Base-by-base conservation (phyloP, 768 basidiomycete species). In the Leccinum variicolor region DNA sequence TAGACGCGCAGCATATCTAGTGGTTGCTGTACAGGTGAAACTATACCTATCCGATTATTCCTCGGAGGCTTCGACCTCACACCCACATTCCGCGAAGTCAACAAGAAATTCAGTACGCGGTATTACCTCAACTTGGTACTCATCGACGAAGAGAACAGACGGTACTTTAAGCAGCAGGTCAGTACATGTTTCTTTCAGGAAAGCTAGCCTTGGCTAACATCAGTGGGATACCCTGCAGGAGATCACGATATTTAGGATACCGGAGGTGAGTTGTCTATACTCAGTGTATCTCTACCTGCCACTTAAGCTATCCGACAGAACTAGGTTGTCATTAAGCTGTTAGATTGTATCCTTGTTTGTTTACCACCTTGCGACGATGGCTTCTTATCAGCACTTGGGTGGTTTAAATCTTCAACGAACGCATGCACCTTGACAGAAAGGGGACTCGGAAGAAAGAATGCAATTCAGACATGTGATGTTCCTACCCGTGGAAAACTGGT, bases 101-200 rank as follows among this genome's bases (percentile, higher is more conserved):
- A 98, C 83, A 98, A 99, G 82, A 98, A 95, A 76, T 99, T 99
- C 75, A 94, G 90, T 70, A 90, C 90, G 41, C 81, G 97, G 57
- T 99, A 98, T 74, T 98, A 98, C 74, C 84, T 98, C 62, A 99
- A 99, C 71, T 79, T 98, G 29, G 97, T 99, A 4, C 83, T 98
- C 54, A 93, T 98, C 53, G 97, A 98, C 71, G 95, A 98, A 71
- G 96, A 98, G 80, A 98, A 98, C 74, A 81, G 96, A 66, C 81
- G 96, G 62, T 98, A 97, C 75, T 98, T 98, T 76, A 97, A 98
- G 76, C 94, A 97, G 73, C 94, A 95, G 84, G 90, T 86, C 43
- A 31, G 76, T 65, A 3, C 41, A 21, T 13, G 5, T 25, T 6
- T 45, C 46, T 55, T 45, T 10, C 14, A 33, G 19, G 21, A 50